Evolutionary conservation across 164 flowering plant genomes (phyloP), one percentile per base, ranked within the genome.

Genomic region (Berberis thunbergii): DNA sequence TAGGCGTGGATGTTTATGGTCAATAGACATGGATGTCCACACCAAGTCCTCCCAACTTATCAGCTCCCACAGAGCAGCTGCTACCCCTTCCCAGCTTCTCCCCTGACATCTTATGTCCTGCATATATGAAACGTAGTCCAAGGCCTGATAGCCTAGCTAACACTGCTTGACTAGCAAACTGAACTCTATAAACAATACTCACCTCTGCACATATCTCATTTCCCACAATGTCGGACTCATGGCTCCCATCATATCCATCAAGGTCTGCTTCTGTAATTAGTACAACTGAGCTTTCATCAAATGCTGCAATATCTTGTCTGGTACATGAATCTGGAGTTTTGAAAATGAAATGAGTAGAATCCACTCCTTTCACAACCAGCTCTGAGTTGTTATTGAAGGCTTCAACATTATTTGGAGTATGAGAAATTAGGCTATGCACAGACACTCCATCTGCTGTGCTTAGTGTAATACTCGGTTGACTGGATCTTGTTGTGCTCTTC

Each of bases 231-330:
- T 62, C 66, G 38, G 77, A 71, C 26, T 77, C 69, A 38, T 61
- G 42, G 58, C 49, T 74, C 2, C 64, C 68, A 48, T 83, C 81
- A 54, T 87, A 91, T 11, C 98, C 96, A 66, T 84, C 88, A 44
- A 86, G 86, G 76, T 92, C 98, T 0, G 88, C 64, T 59, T 87
- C 73, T 5, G 89, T 81, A 65, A 92, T 80, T 38, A 87, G 67
- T 7, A 92, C 96, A 41, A 86, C 82, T 8, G 95, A 84, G 13
- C 80, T 69, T 56, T 91, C 94, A 60, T 87, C 98, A 69, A 88
- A 63, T 10, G 49, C 48, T 43, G 66, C 46, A 53, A 63, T 7
- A 49, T 63, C 59, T 63, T 11, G 49, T 1, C 57, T 41, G 2
- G 58, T 43, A 6, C 49, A 45, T 49, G 57, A 63, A 54, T 2